phyloP scores from a whole-genome alignment of 345 rosid genomes.

The Arabidopsis thaliana region DNA sequence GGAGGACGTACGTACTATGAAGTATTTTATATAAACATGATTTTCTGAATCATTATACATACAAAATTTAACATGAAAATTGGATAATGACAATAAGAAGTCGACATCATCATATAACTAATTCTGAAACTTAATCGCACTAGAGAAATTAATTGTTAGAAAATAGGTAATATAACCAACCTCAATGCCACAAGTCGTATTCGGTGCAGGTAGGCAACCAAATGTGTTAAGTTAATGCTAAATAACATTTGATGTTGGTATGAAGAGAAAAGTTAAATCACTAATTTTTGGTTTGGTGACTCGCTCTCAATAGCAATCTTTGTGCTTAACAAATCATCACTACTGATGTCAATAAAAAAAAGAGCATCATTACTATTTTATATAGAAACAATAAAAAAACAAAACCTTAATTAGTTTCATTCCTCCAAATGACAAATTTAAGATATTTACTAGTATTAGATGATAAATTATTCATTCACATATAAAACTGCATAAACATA shows the following conservation, averaged over 20 bases:
- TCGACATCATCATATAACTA: constrained; percentile 24
- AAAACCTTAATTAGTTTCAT: no score
- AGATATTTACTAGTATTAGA: no score
- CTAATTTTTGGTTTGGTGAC: neutral
- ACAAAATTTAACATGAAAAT: constrained; percentile 9
- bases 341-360: no score
- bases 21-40: constrained; percentile 23
- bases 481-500: no score
- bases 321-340: neutral
- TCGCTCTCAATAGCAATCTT: neutral
- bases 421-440: no score
- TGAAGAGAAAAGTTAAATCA: neutral
- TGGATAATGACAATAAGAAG: constrained; percentile 16
- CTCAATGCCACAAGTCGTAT: constrained; percentile 11
- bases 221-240: neutral
- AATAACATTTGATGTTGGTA: constrained; percentile 19
- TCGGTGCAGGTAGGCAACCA: constrained; percentile 27
- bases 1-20: neutral
- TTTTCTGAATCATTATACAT: constrained; percentile 37
- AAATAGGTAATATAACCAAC: neutral
- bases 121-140: constrained; percentile 37
- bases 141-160: constrained; percentile 13
- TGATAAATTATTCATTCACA: no score
- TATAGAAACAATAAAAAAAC: no score
- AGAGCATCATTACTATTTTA: no score